Evolutionary conservation across 73 alveolate species (phyloP).

Genomic region (Paramecium octaurelia): DNA sequence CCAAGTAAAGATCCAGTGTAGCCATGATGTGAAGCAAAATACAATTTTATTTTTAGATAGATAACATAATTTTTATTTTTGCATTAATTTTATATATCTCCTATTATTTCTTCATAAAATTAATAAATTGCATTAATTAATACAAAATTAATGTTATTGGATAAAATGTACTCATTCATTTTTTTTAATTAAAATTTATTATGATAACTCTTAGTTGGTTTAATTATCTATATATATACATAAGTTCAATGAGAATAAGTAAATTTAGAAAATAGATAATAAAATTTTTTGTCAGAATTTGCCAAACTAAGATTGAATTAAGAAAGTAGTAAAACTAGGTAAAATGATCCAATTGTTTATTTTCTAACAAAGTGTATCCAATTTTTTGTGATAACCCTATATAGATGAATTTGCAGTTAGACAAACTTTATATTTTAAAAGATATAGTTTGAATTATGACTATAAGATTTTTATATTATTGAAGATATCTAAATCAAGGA

Average conservation of each 20-base stretch:
- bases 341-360: background rate
- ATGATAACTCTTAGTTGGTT: too few relatives aligned
- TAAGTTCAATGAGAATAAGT: too few relatives aligned
- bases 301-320: background rate
- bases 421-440: too few relatives aligned
- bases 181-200: too few relatives aligned
- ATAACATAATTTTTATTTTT: background rate
- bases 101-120: background rate
- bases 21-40: background rate
- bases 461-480: too few relatives aligned
- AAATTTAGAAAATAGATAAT: too few relatives aligned
- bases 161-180: too few relatives aligned
- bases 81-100: background rate
- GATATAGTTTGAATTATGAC: too few relatives aligned
- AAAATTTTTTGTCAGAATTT: too few relatives aligned
- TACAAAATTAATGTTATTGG: too few relatives aligned
- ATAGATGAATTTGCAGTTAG: background rate
- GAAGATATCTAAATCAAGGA: background rate
- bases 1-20: background rate
- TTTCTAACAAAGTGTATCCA: background rate
- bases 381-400: background rate
- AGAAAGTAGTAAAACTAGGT: background rate
- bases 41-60: background rate
- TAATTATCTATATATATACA: too few relatives aligned
- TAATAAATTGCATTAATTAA: too few relatives aligned